phyloP scores from a whole-genome alignment of 1,284 basidiomycete genomes.

The Trametes hirsuta region DNA sequence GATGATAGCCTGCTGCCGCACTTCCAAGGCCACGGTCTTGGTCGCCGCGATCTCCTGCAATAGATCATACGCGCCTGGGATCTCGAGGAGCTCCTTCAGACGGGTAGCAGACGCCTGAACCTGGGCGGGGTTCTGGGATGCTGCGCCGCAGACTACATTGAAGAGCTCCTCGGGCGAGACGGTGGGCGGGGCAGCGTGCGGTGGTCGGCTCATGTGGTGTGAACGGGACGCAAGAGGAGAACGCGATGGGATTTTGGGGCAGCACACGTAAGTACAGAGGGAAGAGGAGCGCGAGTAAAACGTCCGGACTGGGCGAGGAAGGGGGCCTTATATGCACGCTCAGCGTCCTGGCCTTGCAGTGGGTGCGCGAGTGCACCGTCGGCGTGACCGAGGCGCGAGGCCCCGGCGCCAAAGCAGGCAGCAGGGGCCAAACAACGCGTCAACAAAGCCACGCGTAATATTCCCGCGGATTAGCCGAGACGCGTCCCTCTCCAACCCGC shows the following conservation, averaged over 20 bases:
- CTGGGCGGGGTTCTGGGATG: conserved; percentile 67
- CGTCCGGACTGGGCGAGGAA: conserved; percentile 1
- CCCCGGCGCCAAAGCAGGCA: not conserved
- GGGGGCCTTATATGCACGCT: not conserved
- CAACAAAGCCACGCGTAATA: conserved; percentile 19
- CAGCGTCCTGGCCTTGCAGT: not conserved
- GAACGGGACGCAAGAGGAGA: not conserved
- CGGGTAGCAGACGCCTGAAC: conserved; percentile 62
- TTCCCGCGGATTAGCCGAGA: conserved; percentile 7
- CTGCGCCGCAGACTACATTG: conserved; percentile 64
- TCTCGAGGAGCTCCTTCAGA: conserved; percentile 67
- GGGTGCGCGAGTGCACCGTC: too few relatives aligned
- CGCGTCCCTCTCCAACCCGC: conserved; percentile 10
- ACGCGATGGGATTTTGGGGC: not conserved
- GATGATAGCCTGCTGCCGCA: conserved; percentile 78
- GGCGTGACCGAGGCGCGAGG: conserved; percentile 11
- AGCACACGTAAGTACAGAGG: conserved; percentile 12
- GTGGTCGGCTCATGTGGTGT: conserved; percentile 12
- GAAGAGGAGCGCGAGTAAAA: not conserved
- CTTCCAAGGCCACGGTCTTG: conserved; percentile 55
- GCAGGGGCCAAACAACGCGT: conserved; percentile 25
- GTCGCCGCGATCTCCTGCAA: conserved; percentile 73
- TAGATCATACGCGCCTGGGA: conserved; percentile 69
- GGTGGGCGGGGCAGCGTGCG: conserved; percentile 19
- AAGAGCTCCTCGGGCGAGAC: conserved; percentile 65